These are phyloP conservation scores for Anisodus acutangulus DNA, from an alignment of 257 asterid species.

Conservation along the genomic window DNA sequence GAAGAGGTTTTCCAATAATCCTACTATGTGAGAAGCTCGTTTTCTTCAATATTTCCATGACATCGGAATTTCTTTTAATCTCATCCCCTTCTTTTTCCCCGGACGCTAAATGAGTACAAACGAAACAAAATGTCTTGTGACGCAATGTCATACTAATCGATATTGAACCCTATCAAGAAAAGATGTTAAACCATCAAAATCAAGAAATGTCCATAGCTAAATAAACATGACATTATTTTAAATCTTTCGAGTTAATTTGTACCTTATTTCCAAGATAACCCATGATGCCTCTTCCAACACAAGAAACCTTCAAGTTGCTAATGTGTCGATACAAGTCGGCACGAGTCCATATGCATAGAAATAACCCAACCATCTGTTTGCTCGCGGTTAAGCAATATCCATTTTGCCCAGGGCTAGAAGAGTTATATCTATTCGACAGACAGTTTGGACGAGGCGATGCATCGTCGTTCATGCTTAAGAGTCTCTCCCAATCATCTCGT, in stretches of 20 bases:
- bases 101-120: constrained; percentile 83
- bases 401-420: constrained; percentile 18
- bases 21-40: constrained; percentile 56
- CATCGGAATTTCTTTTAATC: constrained; percentile 65
- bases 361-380: constrained; percentile 85
- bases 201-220: background rate
- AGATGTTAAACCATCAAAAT: background rate
- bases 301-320: constrained; percentile 59
- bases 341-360: constrained; percentile 69
- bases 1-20: constrained; percentile 33
- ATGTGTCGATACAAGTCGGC: constrained; percentile 53
- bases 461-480: constrained; percentile 34
- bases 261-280: constrained; percentile 94
- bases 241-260: background rate
- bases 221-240: background rate
- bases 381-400: constrained; percentile 63
- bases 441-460: constrained; percentile 29
- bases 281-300: constrained; percentile 80
- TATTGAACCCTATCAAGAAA: constrained; percentile 61
- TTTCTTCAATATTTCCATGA: constrained; percentile 62
- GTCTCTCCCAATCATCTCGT: constrained; percentile 26
- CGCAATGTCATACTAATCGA: constrained; percentile 75
- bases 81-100: constrained; percentile 81
- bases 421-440: background rate
- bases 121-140: constrained; percentile 66